Conservation (phyloP, 768 basidiomycete species). For the Cyclocybe aegerita region DNA sequence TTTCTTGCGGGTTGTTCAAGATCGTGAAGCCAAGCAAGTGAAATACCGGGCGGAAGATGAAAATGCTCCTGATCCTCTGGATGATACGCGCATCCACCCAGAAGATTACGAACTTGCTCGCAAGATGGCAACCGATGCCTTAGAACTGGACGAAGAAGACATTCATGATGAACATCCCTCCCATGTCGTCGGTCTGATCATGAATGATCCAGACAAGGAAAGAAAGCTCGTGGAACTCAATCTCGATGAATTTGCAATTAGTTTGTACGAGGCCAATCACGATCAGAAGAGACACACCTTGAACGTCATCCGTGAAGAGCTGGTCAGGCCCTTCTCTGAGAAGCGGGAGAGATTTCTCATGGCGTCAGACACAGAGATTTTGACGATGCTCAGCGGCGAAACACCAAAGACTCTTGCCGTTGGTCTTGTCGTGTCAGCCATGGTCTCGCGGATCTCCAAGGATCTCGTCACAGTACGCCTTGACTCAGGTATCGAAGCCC, state of each 20-base stretch:
- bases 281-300: constrained; percentile 89
- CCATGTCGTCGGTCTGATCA: constrained; percentile 80
- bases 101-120: constrained; percentile 97
- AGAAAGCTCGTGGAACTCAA: constrained; percentile 88
- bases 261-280: constrained; percentile 79
- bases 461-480: constrained; percentile 65
- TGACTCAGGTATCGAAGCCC: constrained; percentile 92
- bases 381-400: constrained; percentile 96
- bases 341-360: constrained; percentile 60
- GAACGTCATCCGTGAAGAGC: constrained; percentile 84
- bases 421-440: constrained; percentile 81
- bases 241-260: constrained; percentile 94
- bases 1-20: constrained; percentile 83
- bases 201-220: constrained; percentile 77
- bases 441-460: constrained; percentile 55
- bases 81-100: constrained; percentile 94
- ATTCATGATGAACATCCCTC: constrained; percentile 91
- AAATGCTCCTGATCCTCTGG: constrained; percentile 82
- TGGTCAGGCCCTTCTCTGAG: constrained; percentile 81
- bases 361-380: constrained; percentile 74
- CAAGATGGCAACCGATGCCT: constrained; percentile 97
- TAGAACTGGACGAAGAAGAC: constrained; percentile 98
- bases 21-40: constrained; percentile 56
- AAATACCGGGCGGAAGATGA: constrained; percentile 73
- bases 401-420: constrained; percentile 71